phyloP scores from a whole-genome alignment of 805 yeast genomes.

The Saturnispora silvae region DNA sequence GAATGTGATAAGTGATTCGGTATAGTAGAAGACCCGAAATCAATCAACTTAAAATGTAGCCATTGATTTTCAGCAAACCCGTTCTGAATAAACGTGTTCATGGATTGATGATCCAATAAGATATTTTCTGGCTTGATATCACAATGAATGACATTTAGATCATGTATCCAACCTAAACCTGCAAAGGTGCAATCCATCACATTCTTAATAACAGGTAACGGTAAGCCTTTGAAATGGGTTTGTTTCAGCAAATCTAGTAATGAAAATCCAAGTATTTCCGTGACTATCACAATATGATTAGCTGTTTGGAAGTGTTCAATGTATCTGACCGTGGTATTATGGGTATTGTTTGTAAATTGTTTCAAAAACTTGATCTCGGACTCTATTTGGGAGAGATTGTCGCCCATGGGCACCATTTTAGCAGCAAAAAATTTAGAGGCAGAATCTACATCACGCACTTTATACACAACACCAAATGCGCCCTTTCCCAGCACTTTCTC shows the following conservation, averaged over 20 bases:
- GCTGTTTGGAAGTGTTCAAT: constrained; percentile 67
- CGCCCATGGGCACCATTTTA: constrained; percentile 64
- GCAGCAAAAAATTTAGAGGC: constrained; percentile 57
- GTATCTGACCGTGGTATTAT: constrained; percentile 38
- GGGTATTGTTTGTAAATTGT: constrained; percentile 26
- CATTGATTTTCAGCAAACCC: not conserved
- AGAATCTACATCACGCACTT: constrained; percentile 47
- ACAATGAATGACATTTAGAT: constrained; percentile 57
- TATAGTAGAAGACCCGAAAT: constrained; percentile 63
- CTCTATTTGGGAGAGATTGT: constrained; percentile 61
- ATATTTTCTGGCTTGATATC: constrained; percentile 83
- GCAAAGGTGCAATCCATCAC: constrained; percentile 46
- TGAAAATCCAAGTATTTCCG: constrained; percentile 62
- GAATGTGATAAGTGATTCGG: constrained; percentile 35
- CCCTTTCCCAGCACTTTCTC: constrained; percentile 52
- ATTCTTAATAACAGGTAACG: constrained; percentile 28
- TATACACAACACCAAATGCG: constrained; percentile 70
- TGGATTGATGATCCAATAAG: constrained; percentile 30
- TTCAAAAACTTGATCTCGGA: constrained; percentile 64
- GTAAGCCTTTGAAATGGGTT: constrained; percentile 39
- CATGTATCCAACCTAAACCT: constrained; percentile 53
- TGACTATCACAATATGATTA: constrained; percentile 72
- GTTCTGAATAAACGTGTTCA: constrained; percentile 10
- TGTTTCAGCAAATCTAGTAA: constrained; percentile 49
- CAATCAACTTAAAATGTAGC: constrained; percentile 52